A percentile compares a stretch with the other conserved stretches of the same genome.
Conservation (phyloP, 1,284 basidiomycete species). For the Termitomyces sp. region DNA sequence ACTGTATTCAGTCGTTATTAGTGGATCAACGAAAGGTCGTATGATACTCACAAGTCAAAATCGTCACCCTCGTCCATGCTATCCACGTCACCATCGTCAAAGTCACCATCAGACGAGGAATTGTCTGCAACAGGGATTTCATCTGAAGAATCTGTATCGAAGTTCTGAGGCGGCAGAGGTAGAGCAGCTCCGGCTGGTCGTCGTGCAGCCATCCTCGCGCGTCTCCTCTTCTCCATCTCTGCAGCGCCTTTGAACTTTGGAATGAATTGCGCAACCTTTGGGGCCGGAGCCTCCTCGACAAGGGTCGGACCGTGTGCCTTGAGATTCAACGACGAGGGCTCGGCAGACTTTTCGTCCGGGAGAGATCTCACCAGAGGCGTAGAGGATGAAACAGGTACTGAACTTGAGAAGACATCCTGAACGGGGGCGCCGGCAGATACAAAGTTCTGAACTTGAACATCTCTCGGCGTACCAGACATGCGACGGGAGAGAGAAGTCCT, state of each 20-base stretch:
- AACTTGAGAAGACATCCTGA: conserved; percentile 24
- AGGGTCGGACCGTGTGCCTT: conserved; percentile 34
- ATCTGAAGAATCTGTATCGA: conserved; percentile 54
- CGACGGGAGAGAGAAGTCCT: conserved; percentile 45
- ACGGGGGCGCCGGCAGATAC: conserved; percentile 27
- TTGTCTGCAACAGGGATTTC: conserved; percentile 37
- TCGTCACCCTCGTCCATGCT: conserved; percentile 63
- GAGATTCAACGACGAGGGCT: conserved; percentile 24
- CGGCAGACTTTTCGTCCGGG: conserved; percentile 12
- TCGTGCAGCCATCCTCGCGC: conserved; percentile 56
- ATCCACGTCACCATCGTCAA: conserved; percentile 48
- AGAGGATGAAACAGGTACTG: conserved; percentile 20
- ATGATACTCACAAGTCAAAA: conserved; percentile 21
- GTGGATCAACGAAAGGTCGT: conserved; percentile 34
- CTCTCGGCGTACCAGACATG: conserved; percentile 34
- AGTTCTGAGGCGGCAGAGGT: conserved; percentile 33
- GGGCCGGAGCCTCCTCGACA: conserved; percentile 37
- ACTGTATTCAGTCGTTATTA: conserved; percentile 31
- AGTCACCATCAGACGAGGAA: conserved; percentile 39
- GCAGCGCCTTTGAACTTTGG: conserved; percentile 72
- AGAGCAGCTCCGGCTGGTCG: conserved; percentile 31
- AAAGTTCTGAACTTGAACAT: conserved; percentile 30
- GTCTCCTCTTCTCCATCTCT: conserved; percentile 71
- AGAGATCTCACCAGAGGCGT: conserved; percentile 22
- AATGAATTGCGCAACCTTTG: conserved; percentile 54